Evolutionary conservation across 139 green algal genomes (phyloP), one percentile per base, ranked within the genome.

Genomic region (Deuterostichococcus epilithicus): DNA sequence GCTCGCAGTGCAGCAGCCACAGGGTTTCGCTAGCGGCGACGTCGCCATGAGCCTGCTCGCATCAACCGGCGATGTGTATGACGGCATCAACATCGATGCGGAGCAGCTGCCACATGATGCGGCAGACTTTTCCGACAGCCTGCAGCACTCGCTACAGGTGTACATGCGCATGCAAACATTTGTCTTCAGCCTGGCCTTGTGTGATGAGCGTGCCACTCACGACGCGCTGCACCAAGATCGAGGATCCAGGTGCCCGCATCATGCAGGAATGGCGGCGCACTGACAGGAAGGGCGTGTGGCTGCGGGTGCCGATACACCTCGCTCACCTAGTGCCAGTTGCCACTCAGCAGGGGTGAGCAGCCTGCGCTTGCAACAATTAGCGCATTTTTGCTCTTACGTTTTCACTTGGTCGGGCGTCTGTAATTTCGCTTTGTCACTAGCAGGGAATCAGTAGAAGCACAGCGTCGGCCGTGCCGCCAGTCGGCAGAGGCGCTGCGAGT

Each of bases 221-320:
- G n/a, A n/a, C n/a, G n/a, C n/a, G n/a, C n/a, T n/a, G n/a, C n/a
- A n/a, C n/a, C n/a, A n/a, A n/a, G n/a, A 37, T 26, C 23, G 10
- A 18, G 70, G 8, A 47, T 35, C 63, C 10, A 5, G 63, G n/a
- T 68, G 33, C 39, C 13, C 38, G 26, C 22, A 6, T 70, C 68
- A 36, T 81, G 73, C 59, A 87, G 78, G 65, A 70, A 20, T 95
- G 90, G 90, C 18, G 44, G 23, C 36, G 37, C 1, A 47, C 59
- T 15, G 80, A 83, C 20, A 78, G 81, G 45, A 78, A 75, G 5
- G 91, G 91, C 33, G 83, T 96, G 35, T 96, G 92, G 92, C 80
- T 96, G 1, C 86, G 86, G 72, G 37, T 96, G 3, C 88, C 86
- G 0, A 63, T 75, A 0, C 8, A 6, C 0, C 74, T 84, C 13